Conservation (phyloP, 805 yeast species). For the Starmerella ratchasimensis region DNA sequence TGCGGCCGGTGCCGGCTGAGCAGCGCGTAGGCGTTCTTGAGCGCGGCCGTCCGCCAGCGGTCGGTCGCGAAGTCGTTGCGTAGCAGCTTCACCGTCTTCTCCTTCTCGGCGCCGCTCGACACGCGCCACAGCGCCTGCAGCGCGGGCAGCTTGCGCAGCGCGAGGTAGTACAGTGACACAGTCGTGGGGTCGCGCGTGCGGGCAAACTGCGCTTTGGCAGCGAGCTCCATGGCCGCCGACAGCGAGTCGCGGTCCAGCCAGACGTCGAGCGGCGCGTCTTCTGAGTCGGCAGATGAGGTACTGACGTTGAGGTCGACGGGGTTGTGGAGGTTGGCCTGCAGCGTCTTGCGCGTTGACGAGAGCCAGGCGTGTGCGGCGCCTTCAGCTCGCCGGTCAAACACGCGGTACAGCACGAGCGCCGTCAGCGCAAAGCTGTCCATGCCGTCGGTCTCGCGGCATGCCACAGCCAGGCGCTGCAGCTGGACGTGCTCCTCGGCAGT, state of each 20-base stretch:
- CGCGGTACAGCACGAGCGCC: constrained; percentile 1
- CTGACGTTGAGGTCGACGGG: neutral
- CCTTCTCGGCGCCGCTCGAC: constrained; percentile 57
- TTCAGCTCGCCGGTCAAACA: neutral
- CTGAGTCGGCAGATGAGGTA: too few relatives aligned
- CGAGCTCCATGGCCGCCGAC: constrained; percentile 42
- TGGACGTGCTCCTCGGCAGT: neutral
- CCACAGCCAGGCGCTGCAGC: neutral
- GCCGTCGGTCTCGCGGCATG: neutral
- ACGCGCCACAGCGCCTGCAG: constrained; percentile 76
- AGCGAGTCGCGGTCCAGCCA: constrained; percentile 48
- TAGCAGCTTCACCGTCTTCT: constrained; percentile 65
- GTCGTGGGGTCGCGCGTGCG: constrained; percentile 54
- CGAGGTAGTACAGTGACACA: constrained; percentile 63
- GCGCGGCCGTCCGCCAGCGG: constrained; percentile 80
- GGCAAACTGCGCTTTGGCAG: constrained; percentile 62
- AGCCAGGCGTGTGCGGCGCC: constrained; percentile 62
- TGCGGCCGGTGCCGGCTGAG: constrained; percentile 73
- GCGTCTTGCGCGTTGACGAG: constrained; percentile 37
- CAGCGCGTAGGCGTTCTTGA: constrained; percentile 82
- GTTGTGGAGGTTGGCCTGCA: neutral
- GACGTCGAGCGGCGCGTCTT: neutral
- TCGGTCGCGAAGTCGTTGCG: constrained; percentile 58
- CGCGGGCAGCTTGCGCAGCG: constrained; percentile 63
- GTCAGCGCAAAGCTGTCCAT: constrained; percentile 5